These are phyloP conservation scores for Hypoxylon sp. DNA, from an alignment of 2,329 filamentous ascomycete species.

Conservation along the genomic window DNA sequence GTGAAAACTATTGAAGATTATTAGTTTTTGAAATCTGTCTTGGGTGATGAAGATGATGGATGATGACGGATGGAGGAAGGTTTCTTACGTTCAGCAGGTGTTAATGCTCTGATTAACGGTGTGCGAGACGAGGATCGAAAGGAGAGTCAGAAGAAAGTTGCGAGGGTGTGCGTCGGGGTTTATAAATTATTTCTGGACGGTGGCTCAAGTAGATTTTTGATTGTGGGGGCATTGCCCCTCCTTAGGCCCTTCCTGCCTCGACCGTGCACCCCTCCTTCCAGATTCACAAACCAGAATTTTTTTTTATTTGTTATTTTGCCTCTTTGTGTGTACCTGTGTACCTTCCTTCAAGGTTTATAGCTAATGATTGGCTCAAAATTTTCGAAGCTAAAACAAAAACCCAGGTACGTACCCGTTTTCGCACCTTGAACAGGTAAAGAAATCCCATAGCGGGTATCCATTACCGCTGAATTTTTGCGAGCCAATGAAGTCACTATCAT, in stretches of 20 bases:
- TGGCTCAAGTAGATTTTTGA: conserved; percentile 38
- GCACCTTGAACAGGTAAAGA: background rate
- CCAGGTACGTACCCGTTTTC: background rate
- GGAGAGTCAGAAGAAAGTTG: conserved; percentile 45
- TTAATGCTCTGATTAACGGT: conserved; percentile 59
- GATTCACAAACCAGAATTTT: conserved; percentile 42
- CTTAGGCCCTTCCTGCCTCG: conserved; percentile 38
- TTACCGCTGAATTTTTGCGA: background rate
- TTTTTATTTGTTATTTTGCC: conserved; percentile 28
- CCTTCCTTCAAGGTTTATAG: conserved; percentile 2
- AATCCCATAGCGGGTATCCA: background rate
- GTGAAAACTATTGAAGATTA: conserved; percentile 29
- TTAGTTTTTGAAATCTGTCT: conserved; percentile 13
- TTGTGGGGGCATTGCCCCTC: conserved; percentile 43
- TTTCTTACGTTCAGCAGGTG: conserved; percentile 43
- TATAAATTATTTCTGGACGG: conserved; percentile 43
- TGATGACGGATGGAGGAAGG: conserved; percentile 10
- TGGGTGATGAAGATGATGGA: conserved; percentile 24
- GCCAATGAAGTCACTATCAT: background rate
- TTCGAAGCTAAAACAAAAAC: conserved; percentile 32
- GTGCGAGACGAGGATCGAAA: conserved; percentile 56
- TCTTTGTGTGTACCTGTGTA: conserved; percentile 25
- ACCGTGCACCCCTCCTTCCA: conserved; percentile 39
- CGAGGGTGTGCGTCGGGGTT: conserved; percentile 41
- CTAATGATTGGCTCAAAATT: conserved; percentile 32